Percentiles rank a stretch among this genome's conserved stretches.
Conservation (phyloP, 208 protist species). For the Wallacemonas rigidus region DNA sequence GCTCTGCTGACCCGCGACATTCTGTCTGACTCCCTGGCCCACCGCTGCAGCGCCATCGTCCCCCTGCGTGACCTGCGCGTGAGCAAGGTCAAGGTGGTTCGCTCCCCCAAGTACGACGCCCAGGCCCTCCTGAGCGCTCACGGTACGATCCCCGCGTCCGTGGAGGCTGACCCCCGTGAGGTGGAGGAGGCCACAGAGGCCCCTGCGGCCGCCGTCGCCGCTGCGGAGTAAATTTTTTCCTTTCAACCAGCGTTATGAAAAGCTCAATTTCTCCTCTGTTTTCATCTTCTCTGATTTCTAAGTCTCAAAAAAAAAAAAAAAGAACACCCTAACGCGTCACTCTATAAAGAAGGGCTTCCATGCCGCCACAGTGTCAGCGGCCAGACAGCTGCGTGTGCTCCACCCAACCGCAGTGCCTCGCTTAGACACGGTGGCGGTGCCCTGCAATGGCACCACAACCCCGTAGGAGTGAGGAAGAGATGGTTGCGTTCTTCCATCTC, state of each 20-base stretch:
- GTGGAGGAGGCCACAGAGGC: slow-evolving; percentile 78
- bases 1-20: slow-evolving; percentile 94
- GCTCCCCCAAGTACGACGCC: slow-evolving; percentile 96
- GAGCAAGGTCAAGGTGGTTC: slow-evolving; percentile 97
- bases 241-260: slow-evolving; percentile 6
- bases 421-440: too few species aligned
- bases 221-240: slow-evolving; percentile 32
- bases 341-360: too few species aligned
- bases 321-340: background rate
- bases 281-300: slow-evolving; percentile 25
- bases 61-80: slow-evolving; percentile 98
- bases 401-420: too few species aligned
- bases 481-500: too few species aligned
- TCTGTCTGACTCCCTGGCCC: slow-evolving; percentile 96
- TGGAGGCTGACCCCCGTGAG: slow-evolving; percentile 71
- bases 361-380: too few species aligned
- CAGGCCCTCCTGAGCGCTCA: slow-evolving; percentile 93
- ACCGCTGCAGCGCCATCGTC: slow-evolving; percentile 94
- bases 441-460: too few species aligned
- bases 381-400: too few species aligned
- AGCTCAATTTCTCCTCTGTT: slow-evolving; percentile 22
- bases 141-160: slow-evolving; percentile 81
- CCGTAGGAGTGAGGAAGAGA: too few species aligned
- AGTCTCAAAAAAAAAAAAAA: slow-evolving; percentile 7
- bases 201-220: slow-evolving; percentile 20